Evolutionary conservation across 148 eudicot genomes (phyloP).

Genomic region (Vaccinium corymbosum): DNA sequence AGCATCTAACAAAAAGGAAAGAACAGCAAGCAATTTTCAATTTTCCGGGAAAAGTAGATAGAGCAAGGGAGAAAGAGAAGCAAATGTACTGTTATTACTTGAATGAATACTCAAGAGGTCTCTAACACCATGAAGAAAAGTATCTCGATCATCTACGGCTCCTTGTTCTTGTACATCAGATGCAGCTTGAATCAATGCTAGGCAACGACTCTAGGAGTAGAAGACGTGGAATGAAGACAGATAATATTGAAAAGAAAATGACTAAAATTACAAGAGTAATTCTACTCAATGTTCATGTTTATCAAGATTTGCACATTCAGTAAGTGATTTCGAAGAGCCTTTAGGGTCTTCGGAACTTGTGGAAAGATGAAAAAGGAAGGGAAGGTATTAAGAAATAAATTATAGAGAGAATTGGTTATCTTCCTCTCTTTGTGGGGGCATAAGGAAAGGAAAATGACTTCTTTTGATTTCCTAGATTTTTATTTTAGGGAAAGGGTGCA

Average conservation of each 20-base stretch:
- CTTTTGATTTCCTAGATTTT: background rate
- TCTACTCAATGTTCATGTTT: background rate
- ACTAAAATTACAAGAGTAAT: background rate
- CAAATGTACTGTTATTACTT: conserved; percentile 43
- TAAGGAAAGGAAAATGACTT: background rate
- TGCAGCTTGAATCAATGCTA: conserved; percentile 78
- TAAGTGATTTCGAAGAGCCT: background rate
- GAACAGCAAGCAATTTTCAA: conserved; percentile 11
- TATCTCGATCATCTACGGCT: conserved; percentile 95
- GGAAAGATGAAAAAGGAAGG: background rate
- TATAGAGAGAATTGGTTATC: background rate
- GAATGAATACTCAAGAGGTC: conserved; percentile 94
- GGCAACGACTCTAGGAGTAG: conserved; percentile 60
- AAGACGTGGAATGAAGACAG: conserved; percentile 6
- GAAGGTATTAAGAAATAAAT: background rate
- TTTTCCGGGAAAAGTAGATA: too few relatives aligned
- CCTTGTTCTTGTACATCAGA: conserved; percentile 97
- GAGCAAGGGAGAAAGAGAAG: background rate
- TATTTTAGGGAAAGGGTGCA: background rate
- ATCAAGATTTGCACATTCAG: background rate
- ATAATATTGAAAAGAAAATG: background rate
- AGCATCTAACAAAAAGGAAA: conserved; percentile 53
- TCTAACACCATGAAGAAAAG: conserved; percentile 91
- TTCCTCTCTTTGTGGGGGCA: background rate
- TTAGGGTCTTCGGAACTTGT: background rate